Base-by-base conservation (phyloP, 225 moss, liverwort and hornwort genomes). In the Physcomitrellopsis africana region DNA sequence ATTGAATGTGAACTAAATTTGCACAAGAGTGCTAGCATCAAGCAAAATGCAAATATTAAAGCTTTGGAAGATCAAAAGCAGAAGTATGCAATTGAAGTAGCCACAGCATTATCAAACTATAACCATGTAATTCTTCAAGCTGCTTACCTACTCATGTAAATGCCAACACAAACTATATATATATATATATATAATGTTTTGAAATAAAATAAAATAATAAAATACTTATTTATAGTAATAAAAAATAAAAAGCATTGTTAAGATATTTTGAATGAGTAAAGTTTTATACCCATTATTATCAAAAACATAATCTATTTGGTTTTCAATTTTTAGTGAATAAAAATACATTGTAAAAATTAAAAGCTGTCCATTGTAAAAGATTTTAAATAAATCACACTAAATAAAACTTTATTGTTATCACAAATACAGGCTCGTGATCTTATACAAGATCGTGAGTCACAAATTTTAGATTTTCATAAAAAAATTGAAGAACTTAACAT, bases 11-110 rank as follows among this genome's bases (percentile, higher is more conserved):
- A 91, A 57, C 18, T 91, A 11, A 73, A 79, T 32, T 78, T 79
- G 7, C 88, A 81, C 23, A 84, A 77, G 51, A 43, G 43, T 49
- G 44, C 84, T 12, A 76, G 76, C 8, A 4, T 41, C 7, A 90
- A 86, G 32, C 91, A 89, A 62, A 85, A 85, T 57, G 76, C 82
- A 15, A 71, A 79, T 10, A 82, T 94, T 42, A 72, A 83, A n/a
- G 65, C 70, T 3, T 57, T 94, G 17, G 88, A 90, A 51, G 87
- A 71, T 27, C 78, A 86, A 56, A 72, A 59, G 43, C 79, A 63
- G 27, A 88, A 86, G 73, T 67, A 65, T 53, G 76, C 80, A 2
- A 77, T 60, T 3, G 83, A 91, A 51, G 81, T 77, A 52, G 63
- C 91, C 8, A 67, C 45, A 19, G 64, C 81, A 18, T 73, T 79